Percentiles rank a stretch among this genome's conserved stretches.
These are phyloP conservation scores for Neofusicoccum kwambonambiense DNA, from an alignment of 2,329 filamentous ascomycete species.

Conservation along the genomic window DNA sequence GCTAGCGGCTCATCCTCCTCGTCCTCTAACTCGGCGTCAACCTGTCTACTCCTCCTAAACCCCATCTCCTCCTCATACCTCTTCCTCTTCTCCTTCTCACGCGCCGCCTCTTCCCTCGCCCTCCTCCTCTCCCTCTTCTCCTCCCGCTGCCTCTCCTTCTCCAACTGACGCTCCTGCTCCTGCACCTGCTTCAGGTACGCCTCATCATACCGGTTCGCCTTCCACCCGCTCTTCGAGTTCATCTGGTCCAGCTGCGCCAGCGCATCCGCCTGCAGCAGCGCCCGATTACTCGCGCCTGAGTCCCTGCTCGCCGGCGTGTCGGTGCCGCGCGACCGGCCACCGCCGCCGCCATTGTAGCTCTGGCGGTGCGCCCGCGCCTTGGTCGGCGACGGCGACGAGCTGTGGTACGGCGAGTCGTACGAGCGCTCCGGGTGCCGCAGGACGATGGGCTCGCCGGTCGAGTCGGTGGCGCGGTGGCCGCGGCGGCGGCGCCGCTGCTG, in stretches of 20 bases:
- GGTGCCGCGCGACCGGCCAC: neutral
- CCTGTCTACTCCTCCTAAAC: slow-evolving; percentile 23
- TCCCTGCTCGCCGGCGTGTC: slow-evolving; percentile 19
- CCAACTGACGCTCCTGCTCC: slow-evolving; percentile 34
- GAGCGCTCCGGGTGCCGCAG: slow-evolving; percentile 1
- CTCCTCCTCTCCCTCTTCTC: slow-evolving; percentile 33
- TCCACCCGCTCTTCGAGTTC: slow-evolving; percentile 56
- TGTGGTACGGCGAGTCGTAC: slow-evolving; percentile 18
- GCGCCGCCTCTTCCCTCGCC: slow-evolving; percentile 26
- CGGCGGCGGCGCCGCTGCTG: slow-evolving; percentile 25
- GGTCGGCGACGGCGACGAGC: neutral
- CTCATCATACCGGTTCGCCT: slow-evolving; percentile 41
- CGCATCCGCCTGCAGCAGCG: slow-evolving; percentile 54
- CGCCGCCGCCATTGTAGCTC: neutral
- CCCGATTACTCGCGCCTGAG: slow-evolving; percentile 33
- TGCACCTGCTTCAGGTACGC: slow-evolving; percentile 38
- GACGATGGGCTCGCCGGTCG: slow-evolving; percentile 27
- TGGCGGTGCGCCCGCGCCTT: neutral
- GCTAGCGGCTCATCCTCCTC: slow-evolving; percentile 21
- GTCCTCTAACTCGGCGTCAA: slow-evolving; percentile 27
- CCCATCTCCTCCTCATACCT: slow-evolving; percentile 5
- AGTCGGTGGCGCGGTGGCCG: slow-evolving; percentile 41
- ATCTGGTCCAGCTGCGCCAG: slow-evolving; percentile 65
- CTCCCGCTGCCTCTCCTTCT: slow-evolving; percentile 33
- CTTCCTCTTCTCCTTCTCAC: too few species aligned